A percentile compares a stretch with the other conserved stretches of the same genome.
These are phyloP conservation scores for Leccinum incarnatum DNA, from an alignment of 768 basidiomycete species.

Conservation along the genomic window DNA sequence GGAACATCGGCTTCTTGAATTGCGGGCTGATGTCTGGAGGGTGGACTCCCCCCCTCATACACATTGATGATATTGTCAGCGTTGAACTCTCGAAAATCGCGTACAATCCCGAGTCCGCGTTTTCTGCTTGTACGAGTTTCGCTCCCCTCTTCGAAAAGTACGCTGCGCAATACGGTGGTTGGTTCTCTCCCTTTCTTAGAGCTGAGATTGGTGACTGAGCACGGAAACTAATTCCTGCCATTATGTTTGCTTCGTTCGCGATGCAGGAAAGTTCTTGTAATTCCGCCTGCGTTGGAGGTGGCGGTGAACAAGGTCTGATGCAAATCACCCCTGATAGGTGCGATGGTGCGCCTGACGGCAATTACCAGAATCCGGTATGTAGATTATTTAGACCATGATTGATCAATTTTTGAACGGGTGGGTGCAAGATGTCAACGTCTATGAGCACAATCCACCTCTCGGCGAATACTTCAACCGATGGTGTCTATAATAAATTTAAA, in stretches of 20 bases:
- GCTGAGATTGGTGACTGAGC: not conserved
- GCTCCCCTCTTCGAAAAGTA: constrained; percentile 58
- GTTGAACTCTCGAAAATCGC: constrained; percentile 48
- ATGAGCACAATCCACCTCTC: constrained; percentile 39
- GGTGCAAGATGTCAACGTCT: constrained; percentile 57
- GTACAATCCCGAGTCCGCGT: constrained; percentile 49
- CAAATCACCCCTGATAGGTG: constrained; percentile 83
- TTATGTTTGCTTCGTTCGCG: constrained; percentile 81
- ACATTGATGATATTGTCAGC: constrained; percentile 48
- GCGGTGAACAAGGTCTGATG: constrained; percentile 85
- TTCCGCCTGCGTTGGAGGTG: constrained; percentile 62
- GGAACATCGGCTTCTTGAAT: constrained; percentile 72
- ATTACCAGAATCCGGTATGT: constrained; percentile 40
- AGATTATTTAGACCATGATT: not conserved
- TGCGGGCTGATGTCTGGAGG: constrained; percentile 64
- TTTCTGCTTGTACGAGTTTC: constrained; percentile 54
- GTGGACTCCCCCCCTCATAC: constrained; percentile 71
- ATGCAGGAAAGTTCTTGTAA: constrained; percentile 87
- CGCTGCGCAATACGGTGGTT: constrained; percentile 42
- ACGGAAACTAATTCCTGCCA: constrained; percentile 53
- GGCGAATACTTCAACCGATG: constrained; percentile 64
- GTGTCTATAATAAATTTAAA: not conserved
- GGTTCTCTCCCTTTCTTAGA: constrained; percentile 16
- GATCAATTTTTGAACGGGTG: constrained; percentile 70
- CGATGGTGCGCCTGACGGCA: constrained; percentile 44